A percentile compares a stretch with the other conserved stretches of the same genome.
phyloP scores from a whole-genome alignment of 2,329 filamentous ascomycete genomes.

The Paracorniculantispora psalliotae region DNA sequence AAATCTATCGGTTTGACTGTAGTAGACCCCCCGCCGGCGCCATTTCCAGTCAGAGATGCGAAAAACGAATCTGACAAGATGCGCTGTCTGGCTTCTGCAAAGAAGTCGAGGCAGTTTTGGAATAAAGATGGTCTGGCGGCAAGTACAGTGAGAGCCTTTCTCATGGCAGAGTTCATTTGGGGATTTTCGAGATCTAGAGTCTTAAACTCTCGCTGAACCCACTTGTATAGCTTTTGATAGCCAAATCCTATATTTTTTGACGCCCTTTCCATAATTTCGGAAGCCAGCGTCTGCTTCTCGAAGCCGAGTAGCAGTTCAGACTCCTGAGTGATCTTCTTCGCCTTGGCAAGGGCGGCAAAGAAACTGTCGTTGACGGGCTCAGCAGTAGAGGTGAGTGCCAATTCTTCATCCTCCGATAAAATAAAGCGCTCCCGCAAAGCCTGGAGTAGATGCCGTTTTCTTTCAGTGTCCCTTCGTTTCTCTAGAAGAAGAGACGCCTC shows the following conservation, averaged over 20 bases:
- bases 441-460: constrained; percentile 70
- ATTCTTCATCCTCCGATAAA: constrained; percentile 73
- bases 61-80: constrained; percentile 88
- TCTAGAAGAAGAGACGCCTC: constrained; percentile 71
- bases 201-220: constrained; percentile 92
- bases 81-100: constrained; percentile 83
- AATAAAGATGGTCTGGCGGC: constrained; percentile 88
- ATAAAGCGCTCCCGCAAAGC: constrained; percentile 81
- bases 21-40: constrained; percentile 53
- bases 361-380: constrained; percentile 83
- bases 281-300: constrained; percentile 80
- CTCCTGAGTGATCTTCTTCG: constrained; percentile 83
- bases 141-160: constrained; percentile 76
- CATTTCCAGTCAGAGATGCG: constrained; percentile 72
- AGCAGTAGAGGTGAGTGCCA: constrained; percentile 68
- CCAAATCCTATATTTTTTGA: constrained; percentile 81
- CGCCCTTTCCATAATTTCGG: constrained; percentile 88
- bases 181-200: constrained; percentile 89
- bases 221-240: constrained; percentile 93
- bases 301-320: constrained; percentile 85
- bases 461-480: constrained; percentile 69
- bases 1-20: constrained; percentile 85
- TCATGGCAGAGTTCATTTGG: constrained; percentile 80
- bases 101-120: constrained; percentile 88
- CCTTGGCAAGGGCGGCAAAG: constrained; percentile 69